phyloP scores from a whole-genome alignment of 2,329 filamentous ascomycete species.

The Sporothrix euskadiensis region DNA sequence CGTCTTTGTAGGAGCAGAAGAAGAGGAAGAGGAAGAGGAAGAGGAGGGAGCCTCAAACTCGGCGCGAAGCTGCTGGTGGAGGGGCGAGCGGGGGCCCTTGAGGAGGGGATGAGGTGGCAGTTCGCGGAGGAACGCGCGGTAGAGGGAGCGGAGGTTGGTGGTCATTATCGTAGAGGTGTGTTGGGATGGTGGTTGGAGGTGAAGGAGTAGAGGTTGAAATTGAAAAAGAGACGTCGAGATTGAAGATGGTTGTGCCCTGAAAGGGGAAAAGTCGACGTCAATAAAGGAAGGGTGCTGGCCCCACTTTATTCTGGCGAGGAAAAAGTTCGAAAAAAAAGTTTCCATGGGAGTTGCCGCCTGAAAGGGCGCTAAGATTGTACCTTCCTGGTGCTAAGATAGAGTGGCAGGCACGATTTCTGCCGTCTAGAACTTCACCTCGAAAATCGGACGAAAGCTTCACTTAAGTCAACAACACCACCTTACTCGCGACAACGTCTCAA shows the following conservation, averaged over 20 bases:
- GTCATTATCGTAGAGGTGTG: constrained; percentile 22
- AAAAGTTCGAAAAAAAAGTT: neutral
- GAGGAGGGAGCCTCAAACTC: constrained; percentile 51
- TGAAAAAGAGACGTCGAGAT: neutral
- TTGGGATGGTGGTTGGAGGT: neutral
- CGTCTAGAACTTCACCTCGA: neutral
- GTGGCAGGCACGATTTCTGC: neutral
- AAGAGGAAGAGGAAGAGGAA: constrained; percentile 33
- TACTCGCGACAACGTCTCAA: neutral
- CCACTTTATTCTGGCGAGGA: neutral
- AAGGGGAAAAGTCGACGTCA: constrained; percentile 1
- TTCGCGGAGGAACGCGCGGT: constrained; percentile 86
- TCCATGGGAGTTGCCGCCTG: neutral
- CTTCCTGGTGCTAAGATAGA: neutral
- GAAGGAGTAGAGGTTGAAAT: neutral
- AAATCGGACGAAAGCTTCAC: neutral
- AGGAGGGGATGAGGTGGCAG: constrained; percentile 70
- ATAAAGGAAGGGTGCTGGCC: neutral
- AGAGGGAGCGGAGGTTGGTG: constrained; percentile 67
- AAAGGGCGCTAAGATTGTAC: constrained; percentile 5
- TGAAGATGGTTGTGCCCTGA: neutral
- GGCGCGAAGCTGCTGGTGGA: constrained; percentile 69
- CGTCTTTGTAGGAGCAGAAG: constrained; percentile 35
- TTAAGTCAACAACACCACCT: neutral
- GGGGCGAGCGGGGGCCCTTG: constrained; percentile 59